Evolutionary conservation across 345 rosid genomes (phyloP).

Genomic region (Gossypium anomalum): DNA sequence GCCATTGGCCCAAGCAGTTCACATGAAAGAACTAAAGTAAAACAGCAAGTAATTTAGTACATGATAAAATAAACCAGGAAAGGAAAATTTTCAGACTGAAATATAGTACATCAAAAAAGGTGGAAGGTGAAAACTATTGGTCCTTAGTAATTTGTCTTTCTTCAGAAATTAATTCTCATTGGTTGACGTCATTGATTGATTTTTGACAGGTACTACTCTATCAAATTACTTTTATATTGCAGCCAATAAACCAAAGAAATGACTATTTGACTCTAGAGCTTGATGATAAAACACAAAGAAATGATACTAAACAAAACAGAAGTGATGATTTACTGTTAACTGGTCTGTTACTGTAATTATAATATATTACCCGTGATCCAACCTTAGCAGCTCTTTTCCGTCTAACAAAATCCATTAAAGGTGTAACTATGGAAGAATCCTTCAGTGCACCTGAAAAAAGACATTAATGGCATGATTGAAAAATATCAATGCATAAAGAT

Average conservation of each 20-base stretch:
- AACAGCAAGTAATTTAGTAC: background rate
- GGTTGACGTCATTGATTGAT: background rate
- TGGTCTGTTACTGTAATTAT: background rate
- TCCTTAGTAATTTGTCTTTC: background rate
- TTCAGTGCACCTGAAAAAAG: slow-evolving; percentile 36
- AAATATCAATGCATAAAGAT: slow-evolving; percentile 9
- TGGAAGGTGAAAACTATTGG: background rate
- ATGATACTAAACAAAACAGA: background rate
- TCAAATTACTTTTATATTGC: background rate
- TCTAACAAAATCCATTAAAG: slow-evolving; percentile 40
- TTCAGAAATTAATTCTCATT: background rate
- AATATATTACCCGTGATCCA: slow-evolving; percentile 38
- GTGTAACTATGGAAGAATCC: slow-evolving; percentile 47
- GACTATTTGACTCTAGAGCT: background rate
- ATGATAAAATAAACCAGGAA: background rate
- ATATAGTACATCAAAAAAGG: background rate
- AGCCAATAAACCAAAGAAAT: background rate
- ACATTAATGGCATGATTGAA: background rate
- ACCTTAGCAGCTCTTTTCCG: slow-evolving; percentile 54
- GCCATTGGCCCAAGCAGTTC: background rate
- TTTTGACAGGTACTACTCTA: background rate
- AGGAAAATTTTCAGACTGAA: background rate
- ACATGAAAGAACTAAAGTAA: background rate
- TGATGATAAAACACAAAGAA: background rate
- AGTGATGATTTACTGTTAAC: background rate